Conservation (phyloP, 1,284 basidiomycete genomes). For the Lentinula novae-zelandiae region DNA sequence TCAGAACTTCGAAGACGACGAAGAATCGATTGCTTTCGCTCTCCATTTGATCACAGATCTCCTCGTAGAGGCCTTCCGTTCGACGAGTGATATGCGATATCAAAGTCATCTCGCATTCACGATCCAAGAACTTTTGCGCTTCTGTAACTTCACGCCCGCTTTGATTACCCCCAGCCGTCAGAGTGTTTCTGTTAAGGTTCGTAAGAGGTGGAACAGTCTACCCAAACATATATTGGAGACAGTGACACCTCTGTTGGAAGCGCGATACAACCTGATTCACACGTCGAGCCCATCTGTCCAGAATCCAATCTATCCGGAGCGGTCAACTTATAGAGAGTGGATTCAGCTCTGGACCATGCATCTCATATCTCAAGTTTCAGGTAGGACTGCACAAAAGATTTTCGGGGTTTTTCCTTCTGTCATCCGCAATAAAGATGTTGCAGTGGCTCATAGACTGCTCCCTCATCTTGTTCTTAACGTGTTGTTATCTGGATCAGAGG, state of each 20-base stretch:
- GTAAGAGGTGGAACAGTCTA: slow-evolving; percentile 74
- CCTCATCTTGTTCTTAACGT: slow-evolving; percentile 91
- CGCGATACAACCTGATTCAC: slow-evolving; percentile 55
- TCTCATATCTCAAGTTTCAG: slow-evolving; percentile 71
- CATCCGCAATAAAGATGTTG: slow-evolving; percentile 86
- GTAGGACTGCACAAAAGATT: slow-evolving; percentile 58
- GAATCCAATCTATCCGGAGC: slow-evolving; percentile 77
- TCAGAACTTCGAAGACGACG: slow-evolving; percentile 80
- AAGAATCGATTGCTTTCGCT: slow-evolving; percentile 80
- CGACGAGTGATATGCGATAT: slow-evolving; percentile 91
- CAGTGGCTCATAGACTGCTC: slow-evolving; percentile 86
- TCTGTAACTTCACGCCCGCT: slow-evolving; percentile 82
- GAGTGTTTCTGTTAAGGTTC: slow-evolving; percentile 63
- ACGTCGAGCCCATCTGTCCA: slow-evolving; percentile 33
- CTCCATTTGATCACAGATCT: slow-evolving; percentile 85
- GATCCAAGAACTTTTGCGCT: slow-evolving; percentile 89
- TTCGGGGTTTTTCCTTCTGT: slow-evolving; percentile 82
- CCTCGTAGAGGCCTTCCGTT: slow-evolving; percentile 89
- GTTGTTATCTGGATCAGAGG: slow-evolving; percentile 72
- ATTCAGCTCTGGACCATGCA: slow-evolving; percentile 86
- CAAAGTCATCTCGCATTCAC: slow-evolving; percentile 89
- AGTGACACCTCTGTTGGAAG: slow-evolving; percentile 83
- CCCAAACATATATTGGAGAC: slow-evolving; percentile 88
- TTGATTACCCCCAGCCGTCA: slow-evolving; percentile 53
- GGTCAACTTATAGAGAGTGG: slow-evolving; percentile 93